These are phyloP conservation scores for Blastobotrys elegans DNA, from an alignment of 1,139 yeast genomes.

Conservation along the genomic window DNA sequence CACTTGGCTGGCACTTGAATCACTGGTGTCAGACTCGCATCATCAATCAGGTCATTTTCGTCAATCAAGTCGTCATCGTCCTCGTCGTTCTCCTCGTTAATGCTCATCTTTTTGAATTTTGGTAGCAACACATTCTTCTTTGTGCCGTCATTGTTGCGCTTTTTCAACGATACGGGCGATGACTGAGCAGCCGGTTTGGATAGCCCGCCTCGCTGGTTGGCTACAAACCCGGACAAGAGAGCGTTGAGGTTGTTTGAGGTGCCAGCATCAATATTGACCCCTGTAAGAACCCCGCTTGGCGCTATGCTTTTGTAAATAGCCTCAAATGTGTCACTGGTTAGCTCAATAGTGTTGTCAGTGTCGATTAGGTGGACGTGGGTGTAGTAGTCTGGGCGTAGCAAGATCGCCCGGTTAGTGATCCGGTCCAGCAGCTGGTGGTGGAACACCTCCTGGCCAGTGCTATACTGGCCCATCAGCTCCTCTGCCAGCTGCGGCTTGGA, in stretches of 20 bases:
- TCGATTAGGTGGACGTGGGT: slow-evolving; percentile 53
- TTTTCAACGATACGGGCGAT: neutral
- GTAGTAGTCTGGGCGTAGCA: slow-evolving; percentile 42
- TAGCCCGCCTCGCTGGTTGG: slow-evolving; percentile 39
- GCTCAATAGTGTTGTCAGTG: slow-evolving; percentile 35
- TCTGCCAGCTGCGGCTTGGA: slow-evolving; percentile 51
- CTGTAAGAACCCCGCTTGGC: slow-evolving; percentile 48
- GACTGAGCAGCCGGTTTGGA: slow-evolving; percentile 28
- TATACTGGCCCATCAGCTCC: slow-evolving; percentile 32
- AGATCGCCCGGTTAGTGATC: slow-evolving; percentile 54
- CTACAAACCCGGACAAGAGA: slow-evolving; percentile 58
- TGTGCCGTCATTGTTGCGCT: slow-evolving; percentile 8
- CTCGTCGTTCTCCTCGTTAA: slow-evolving; percentile 42
- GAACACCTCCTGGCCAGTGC: slow-evolving; percentile 6
- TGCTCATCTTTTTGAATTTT: slow-evolving; percentile 25
- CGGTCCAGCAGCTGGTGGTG: slow-evolving; percentile 66
- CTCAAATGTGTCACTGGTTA: slow-evolving; percentile 41
- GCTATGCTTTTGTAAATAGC: slow-evolving; percentile 41
- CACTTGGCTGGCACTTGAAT: slow-evolving; percentile 41
- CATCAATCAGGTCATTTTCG: slow-evolving; percentile 44
- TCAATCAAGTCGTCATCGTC: slow-evolving; percentile 43
- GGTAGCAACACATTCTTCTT: slow-evolving; percentile 6
- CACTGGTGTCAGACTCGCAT: slow-evolving; percentile 32
- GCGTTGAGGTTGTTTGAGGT: slow-evolving; percentile 47
- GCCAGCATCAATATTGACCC: slow-evolving; percentile 41